Evolutionary conservation across 2,329 filamentous ascomycete species (phyloP), one percentile per base, ranked within the genome.

Genomic region (Sarocladium strictum): DNA sequence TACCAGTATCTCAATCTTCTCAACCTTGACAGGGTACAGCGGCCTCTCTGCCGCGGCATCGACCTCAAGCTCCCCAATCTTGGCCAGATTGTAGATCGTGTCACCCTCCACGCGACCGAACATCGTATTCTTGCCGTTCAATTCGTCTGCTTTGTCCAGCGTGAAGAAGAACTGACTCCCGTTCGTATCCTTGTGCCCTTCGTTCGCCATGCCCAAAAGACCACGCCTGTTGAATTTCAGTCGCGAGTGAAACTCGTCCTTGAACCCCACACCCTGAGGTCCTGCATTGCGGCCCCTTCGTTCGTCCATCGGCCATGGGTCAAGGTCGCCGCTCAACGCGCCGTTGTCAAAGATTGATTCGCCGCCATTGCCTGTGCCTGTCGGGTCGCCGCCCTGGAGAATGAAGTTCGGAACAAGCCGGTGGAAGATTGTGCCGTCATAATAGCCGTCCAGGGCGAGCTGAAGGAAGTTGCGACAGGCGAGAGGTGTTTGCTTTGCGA

Each of bases 101-200:
- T 97, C 90, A 26, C 93, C 94, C 33, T 89, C 90, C 43, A 99
- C 81, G 55, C 94, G 80, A 17, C 94, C 94, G 74, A 99, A 97
- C 68, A 97, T 74, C 0, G 94, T 97, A 69, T 97, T 97, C 72
- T 89, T 90, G 53, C 87, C 88, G 61, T 87, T 90, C 64, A 99
- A 69, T 74, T 97, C 91, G 24, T 90, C 85, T 23, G 92, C 78
- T 65, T 87, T 91, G 59, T 84, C 91, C 53, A 99, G 73, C 0
- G 94, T 97, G 58, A 99, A 86, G 75, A 99, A 99, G 77, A 97
- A 97, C 70, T 99, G 94, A 69, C 90, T 96, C 32, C 90, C 89
- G 72, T 97, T 97, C 54, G 89, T 89, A 64, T 92, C 79, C 27
- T 81, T 80, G 53, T 73, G 75, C 45, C 91, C 86, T 58, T 89